Percentiles rank a stretch among this genome's conserved stretches.
Evolutionary conservation across 225 moss, liverwort and hornwort species (phyloP).

Genomic region (Takakia lepidozioides): DNA sequence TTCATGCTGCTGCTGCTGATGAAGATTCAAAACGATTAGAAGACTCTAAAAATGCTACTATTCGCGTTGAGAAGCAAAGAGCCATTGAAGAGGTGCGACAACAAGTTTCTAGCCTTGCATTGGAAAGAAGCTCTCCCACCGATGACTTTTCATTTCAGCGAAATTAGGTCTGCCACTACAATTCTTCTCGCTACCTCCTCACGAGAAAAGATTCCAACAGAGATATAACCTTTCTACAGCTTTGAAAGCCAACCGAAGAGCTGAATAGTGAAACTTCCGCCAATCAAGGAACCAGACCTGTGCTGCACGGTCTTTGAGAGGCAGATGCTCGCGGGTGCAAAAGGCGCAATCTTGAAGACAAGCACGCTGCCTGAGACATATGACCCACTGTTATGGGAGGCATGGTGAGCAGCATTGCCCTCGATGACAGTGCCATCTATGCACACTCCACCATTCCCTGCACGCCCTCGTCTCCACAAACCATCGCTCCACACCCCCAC

Average conservation of each 20-base stretch:
- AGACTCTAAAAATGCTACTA: neutral
- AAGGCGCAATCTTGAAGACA: conserved; percentile 7
- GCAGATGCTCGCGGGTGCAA: conserved; percentile 8
- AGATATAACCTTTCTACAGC: neutral
- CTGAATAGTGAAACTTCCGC: neutral
- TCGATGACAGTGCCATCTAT: conserved; percentile 11
- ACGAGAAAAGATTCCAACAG: neutral
- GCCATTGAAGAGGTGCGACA: too few relatives aligned
- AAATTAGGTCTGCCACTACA: too few relatives aligned
- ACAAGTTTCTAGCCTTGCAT: too few relatives aligned
- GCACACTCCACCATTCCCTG: too few relatives aligned
- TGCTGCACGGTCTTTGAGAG: conserved; percentile 4
- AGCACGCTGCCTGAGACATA: conserved; percentile 3
- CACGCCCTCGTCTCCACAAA: too few relatives aligned
- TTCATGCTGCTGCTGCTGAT: too few relatives aligned
- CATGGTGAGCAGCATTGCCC: conserved; percentile 18
- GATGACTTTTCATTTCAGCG: too few relatives aligned
- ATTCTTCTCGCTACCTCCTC: too few relatives aligned
- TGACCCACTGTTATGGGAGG: conserved; percentile 3
- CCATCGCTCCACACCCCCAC: too few relatives aligned
- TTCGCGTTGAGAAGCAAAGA: neutral
- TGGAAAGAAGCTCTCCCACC: too few relatives aligned
- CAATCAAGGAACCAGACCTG: conserved; percentile 8
- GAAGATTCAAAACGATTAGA: conserved; percentile 1
- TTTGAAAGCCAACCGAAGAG: neutral